phyloP scores from a whole-genome alignment of 2,329 filamentous ascomycete genomes.

The Cladosporium sp. region DNA sequence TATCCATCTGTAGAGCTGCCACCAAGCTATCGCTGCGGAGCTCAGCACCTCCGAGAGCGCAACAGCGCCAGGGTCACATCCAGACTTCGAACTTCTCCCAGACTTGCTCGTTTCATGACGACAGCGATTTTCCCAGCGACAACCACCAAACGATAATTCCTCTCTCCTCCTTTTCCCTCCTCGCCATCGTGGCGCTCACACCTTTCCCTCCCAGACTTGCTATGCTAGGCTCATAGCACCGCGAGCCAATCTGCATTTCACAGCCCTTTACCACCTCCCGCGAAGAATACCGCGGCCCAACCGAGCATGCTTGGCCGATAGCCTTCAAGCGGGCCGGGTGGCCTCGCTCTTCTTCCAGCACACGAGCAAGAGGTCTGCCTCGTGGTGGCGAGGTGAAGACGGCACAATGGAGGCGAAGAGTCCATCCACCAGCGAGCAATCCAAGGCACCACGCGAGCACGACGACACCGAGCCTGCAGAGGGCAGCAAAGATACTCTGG shows the following conservation, averaged over 20 bases:
- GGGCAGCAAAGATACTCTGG: not conserved
- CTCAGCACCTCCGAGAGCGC: conserved; percentile 13
- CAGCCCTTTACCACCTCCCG: conserved; percentile 48
- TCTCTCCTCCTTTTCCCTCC: not conserved
- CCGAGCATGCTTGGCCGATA: conserved; percentile 47
- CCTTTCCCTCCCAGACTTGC: conserved; percentile 16
- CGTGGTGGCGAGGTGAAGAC: conserved; percentile 30
- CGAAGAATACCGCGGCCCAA: conserved; percentile 46
- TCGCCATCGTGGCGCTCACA: conserved; percentile 7
- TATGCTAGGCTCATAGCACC: conserved; percentile 28
- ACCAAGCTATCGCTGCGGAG: conserved; percentile 13
- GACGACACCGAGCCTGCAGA: conserved; percentile 7
- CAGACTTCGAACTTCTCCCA: not conserved
- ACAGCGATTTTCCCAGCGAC: conserved; percentile 11
- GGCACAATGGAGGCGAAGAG: conserved; percentile 26
- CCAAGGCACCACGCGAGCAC: conserved; percentile 5
- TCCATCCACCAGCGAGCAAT: not conserved
- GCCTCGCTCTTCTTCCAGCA: conserved; percentile 37
- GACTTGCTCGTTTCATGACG: conserved; percentile 16
- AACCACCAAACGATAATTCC: not conserved
- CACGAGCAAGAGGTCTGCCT: conserved; percentile 24
- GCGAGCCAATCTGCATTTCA: conserved; percentile 48
- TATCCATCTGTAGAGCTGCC: not conserved
- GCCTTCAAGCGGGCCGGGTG: conserved; percentile 46
- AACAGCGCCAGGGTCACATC: conserved; percentile 9